A percentile compares a stretch with the other conserved stretches of the same genome.
These are phyloP conservation scores for Phialemoniopsis sp. DNA, from an alignment of 2,329 filamentous ascomycete genomes.

Conservation along the genomic window DNA sequence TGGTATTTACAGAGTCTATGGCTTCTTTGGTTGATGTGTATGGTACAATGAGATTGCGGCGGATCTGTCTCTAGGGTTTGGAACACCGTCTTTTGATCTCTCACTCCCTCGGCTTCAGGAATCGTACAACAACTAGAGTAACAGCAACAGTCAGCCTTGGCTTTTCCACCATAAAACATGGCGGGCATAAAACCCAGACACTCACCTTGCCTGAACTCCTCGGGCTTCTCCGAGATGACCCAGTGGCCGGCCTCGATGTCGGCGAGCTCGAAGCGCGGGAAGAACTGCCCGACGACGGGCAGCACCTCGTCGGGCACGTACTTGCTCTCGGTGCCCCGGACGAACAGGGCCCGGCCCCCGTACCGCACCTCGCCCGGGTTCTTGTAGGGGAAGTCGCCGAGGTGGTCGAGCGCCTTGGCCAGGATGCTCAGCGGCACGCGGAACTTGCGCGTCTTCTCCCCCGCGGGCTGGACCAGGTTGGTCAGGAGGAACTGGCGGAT, in stretches of 20 bases:
- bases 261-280: slow-evolving; percentile 68
- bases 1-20: no score
- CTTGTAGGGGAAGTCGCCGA: slow-evolving; percentile 87
- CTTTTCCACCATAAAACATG: background rate
- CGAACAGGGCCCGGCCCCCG: slow-evolving; percentile 74
- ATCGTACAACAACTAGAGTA: slow-evolving; percentile 23
- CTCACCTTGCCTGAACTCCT: slow-evolving; percentile 71
- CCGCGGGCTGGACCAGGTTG: slow-evolving; percentile 64
- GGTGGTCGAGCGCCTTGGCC: slow-evolving; percentile 61
- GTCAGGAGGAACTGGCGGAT: slow-evolving; percentile 90
- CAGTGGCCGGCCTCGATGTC: slow-evolving; percentile 82
- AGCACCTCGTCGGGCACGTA: slow-evolving; percentile 80
- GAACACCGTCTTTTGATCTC: background rate
- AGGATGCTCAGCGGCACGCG: slow-evolving; percentile 74
- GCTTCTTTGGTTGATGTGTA: no score
- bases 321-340: slow-evolving; percentile 71
- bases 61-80: background rate
- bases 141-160: no score
- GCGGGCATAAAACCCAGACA: no score
- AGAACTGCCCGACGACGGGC: slow-evolving; percentile 77
- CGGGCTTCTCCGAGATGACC: slow-evolving; percentile 84
- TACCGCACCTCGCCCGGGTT: slow-evolving; percentile 66
- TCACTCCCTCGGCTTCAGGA: slow-evolving; percentile 25
- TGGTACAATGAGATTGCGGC: no score
- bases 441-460: slow-evolving; percentile 58